Percentiles rank a stretch among this genome's conserved stretches.
Conservation (phyloP, 1,284 basidiomycete genomes). For the Coniferiporia weirii region DNA sequence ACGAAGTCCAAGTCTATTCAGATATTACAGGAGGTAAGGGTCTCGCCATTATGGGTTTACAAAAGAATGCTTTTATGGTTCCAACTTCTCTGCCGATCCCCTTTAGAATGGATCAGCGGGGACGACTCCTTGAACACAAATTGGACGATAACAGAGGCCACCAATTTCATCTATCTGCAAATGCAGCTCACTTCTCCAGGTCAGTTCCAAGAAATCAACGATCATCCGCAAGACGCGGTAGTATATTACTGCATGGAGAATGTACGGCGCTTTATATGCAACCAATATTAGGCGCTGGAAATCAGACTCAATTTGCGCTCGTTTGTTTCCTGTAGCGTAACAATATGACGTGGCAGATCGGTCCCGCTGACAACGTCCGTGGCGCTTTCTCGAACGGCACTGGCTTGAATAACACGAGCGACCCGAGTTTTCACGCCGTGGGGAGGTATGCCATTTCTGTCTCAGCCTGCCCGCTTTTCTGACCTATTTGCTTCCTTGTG, state of each 20-base stretch:
- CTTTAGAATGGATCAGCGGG: slow-evolving; percentile 21
- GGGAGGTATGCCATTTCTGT: not conserved
- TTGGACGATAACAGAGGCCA: slow-evolving; percentile 21
- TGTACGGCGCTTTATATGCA: slow-evolving; percentile 20
- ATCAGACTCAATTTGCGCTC: not conserved
- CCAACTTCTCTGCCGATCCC: slow-evolving; percentile 32
- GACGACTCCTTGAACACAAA: slow-evolving; percentile 26
- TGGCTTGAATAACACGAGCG: not conserved
- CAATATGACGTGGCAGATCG: slow-evolving; percentile 7
- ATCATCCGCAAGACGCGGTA: slow-evolving; percentile 33
- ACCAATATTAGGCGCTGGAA: not conserved
- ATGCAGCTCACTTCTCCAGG: slow-evolving; percentile 23
- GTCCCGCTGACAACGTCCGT: not conserved
- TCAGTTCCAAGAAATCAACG: slow-evolving; percentile 22
- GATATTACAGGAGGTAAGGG: slow-evolving; percentile 17
- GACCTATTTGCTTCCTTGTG: slow-evolving; percentile 1
- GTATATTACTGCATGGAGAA: slow-evolving; percentile 31
- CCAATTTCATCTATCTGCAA: slow-evolving; percentile 24
- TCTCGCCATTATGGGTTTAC: not conserved
- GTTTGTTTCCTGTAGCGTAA: not conserved
- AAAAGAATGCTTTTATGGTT: not conserved
- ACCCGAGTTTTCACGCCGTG: slow-evolving; percentile 2
- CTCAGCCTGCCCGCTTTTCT: too few species aligned
- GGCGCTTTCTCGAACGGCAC: not conserved
- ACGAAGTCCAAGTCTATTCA: slow-evolving; percentile 23